Evolutionary conservation across 2,329 filamentous ascomycete genomes (phyloP).

Genomic region (Aspergillus pseudonomiae): DNA sequence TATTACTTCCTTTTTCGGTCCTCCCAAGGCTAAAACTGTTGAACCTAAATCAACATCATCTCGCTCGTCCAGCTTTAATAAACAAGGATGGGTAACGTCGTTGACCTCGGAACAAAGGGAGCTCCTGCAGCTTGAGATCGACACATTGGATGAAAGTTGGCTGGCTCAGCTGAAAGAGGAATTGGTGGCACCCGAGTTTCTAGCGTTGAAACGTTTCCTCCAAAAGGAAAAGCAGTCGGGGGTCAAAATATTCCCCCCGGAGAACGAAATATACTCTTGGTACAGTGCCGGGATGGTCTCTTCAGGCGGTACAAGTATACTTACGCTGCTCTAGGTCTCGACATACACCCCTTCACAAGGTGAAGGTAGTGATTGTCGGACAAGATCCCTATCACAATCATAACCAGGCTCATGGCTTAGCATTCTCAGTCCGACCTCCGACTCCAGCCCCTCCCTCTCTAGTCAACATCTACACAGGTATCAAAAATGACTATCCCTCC

Average conservation of each 20-base stretch:
- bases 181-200: constrained; percentile 74
- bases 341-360: constrained; percentile 82
- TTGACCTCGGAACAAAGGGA: constrained; percentile 80
- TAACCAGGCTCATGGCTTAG: constrained; percentile 94
- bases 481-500: constrained; percentile 83
- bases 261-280: constrained; percentile 93
- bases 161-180: constrained; percentile 86
- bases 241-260: constrained; percentile 83
- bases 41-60: constrained; percentile 31
- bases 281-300: constrained; percentile 45
- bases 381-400: constrained; percentile 97
- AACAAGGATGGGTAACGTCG: constrained; percentile 82
- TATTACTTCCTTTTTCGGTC: constrained; percentile 88
- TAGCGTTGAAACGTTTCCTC: constrained; percentile 85
- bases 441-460: constrained; percentile 87
- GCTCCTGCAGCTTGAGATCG: constrained; percentile 84
- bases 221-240: constrained; percentile 73
- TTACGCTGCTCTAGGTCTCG: constrained; percentile 72
- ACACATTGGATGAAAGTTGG: constrained; percentile 91
- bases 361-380: constrained; percentile 91
- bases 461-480: constrained; percentile 87
- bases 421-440: constrained; percentile 90
- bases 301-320: background rate
- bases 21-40: constrained; percentile 57
- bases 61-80: constrained; percentile 69